phyloP scores from a whole-genome alignment of 305 asterid species.

The Ajuga reptans region DNA sequence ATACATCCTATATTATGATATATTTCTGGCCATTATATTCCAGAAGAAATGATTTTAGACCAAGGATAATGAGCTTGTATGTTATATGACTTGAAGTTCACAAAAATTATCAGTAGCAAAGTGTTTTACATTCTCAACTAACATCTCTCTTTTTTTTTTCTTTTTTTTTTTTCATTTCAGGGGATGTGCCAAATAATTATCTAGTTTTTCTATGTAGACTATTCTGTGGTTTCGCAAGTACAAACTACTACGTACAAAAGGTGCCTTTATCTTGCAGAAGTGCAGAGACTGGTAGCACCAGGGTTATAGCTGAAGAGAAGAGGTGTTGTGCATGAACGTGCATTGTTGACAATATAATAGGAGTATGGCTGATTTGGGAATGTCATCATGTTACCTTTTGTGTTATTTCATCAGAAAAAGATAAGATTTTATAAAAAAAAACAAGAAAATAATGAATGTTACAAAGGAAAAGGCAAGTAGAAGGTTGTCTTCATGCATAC shows the following conservation, averaged over 20 bases:
- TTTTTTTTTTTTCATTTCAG: background rate
- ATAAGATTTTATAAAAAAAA: too few relatives aligned
- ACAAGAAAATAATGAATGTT: too few relatives aligned
- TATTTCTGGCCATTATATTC: background rate
- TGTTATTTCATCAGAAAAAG: too few relatives aligned
- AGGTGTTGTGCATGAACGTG: background rate
- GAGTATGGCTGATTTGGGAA: background rate
- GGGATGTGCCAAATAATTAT: background rate
- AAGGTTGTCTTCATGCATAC: constrained; percentile 26
- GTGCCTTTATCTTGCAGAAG: background rate
- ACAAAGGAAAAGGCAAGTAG: too few relatives aligned
- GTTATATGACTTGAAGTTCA: background rate
- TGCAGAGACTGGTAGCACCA: background rate
- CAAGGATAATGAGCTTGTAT: background rate
- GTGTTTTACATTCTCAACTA: background rate
- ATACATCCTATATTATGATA: background rate
- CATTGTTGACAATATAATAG: background rate
- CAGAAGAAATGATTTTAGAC: background rate
- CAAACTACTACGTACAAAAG: background rate
- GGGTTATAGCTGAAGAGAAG: background rate
- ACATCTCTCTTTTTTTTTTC: background rate
- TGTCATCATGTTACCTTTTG: too few relatives aligned
- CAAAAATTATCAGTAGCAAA: background rate
- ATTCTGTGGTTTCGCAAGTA: background rate
- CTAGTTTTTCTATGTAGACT: background rate